Conservation (phyloP, 2,329 filamentous ascomycete species). For the Cladosporium austrohemisphaericum region DNA sequence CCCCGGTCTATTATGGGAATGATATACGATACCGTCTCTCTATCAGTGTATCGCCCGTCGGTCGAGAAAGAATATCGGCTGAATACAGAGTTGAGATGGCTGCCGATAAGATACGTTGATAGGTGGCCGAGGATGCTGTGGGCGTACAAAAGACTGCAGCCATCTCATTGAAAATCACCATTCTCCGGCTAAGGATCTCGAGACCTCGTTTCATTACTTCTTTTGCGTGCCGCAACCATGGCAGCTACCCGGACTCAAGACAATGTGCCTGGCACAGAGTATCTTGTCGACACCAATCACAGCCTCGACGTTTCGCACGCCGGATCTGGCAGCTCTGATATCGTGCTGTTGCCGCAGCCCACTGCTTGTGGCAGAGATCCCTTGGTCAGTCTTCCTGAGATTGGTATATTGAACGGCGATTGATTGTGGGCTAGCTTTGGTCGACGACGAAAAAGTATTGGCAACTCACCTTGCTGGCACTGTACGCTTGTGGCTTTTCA, state of each 20-base stretch:
- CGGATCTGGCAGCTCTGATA: constrained; percentile 28
- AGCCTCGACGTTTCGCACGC: constrained; percentile 18
- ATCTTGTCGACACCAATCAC: constrained; percentile 31
- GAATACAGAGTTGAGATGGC: neutral
- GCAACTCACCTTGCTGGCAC: constrained; percentile 37
- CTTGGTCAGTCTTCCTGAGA: neutral
- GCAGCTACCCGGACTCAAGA: neutral
- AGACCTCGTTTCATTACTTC: neutral
- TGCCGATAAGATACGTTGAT: neutral
- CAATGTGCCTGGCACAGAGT: constrained; percentile 36
- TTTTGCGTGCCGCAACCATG: neutral
- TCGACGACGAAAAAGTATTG: constrained; percentile 38
- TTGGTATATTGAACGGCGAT: neutral
- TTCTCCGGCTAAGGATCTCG: too few relatives aligned
- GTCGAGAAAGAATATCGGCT: neutral
- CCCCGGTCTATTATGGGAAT: neutral
- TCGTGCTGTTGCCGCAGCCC: constrained; percentile 35
- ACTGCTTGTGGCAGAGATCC: constrained; percentile 25
- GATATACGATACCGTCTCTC: neutral
- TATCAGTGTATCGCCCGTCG: neutral
- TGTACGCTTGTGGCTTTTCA: constrained; percentile 41
- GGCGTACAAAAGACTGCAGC: neutral
- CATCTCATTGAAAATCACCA: neutral
- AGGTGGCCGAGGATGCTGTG: neutral
- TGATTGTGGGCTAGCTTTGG: constrained; percentile 24